phyloP scores from a whole-genome alignment of 768 basidiomycete species.

The Chalciporus piperatus region DNA sequence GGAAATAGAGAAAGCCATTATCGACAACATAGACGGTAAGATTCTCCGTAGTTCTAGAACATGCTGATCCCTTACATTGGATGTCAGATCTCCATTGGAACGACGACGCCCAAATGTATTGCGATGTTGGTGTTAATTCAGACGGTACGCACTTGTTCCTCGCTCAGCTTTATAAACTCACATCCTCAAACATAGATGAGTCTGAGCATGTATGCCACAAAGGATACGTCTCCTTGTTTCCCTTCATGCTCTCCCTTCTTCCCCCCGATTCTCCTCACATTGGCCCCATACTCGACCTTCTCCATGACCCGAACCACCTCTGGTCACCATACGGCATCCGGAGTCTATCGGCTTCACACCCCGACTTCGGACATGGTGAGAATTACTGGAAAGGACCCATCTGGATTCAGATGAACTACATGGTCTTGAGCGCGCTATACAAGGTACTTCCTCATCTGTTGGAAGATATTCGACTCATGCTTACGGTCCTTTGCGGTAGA shows the following conservation, averaged over 20 bases:
- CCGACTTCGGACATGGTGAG: slow-evolving; percentile 88
- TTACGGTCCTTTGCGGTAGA: slow-evolving; percentile 41
- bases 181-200: slow-evolving; percentile 58
- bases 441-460: slow-evolving; percentile 45
- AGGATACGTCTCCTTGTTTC: slow-evolving; percentile 94
- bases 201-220: slow-evolving; percentile 87
- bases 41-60: background rate
- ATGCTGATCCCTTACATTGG: background rate
- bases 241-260: slow-evolving; percentile 82
- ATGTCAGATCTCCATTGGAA: slow-evolving; percentile 87
- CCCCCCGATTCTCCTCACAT: slow-evolving; percentile 76
- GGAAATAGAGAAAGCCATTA: slow-evolving; percentile 75
- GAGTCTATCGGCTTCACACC: slow-evolving; percentile 82
- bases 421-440: slow-evolving; percentile 75
- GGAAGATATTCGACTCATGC: background rate
- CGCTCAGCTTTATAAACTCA: background rate
- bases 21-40: slow-evolving; percentile 82
- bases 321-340: slow-evolving; percentile 93
- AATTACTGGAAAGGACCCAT: slow-evolving; percentile 98
- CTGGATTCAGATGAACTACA: slow-evolving; percentile 98
- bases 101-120: slow-evolving; percentile 88
- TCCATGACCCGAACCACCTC: slow-evolving; percentile 77
- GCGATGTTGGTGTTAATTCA: slow-evolving; percentile 80
- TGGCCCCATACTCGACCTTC: slow-evolving; percentile 73
- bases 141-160: slow-evolving; percentile 54